Base-by-base conservation (phyloP, 371 early-diverging fungal species). In the Coemansia sp. region DNA sequence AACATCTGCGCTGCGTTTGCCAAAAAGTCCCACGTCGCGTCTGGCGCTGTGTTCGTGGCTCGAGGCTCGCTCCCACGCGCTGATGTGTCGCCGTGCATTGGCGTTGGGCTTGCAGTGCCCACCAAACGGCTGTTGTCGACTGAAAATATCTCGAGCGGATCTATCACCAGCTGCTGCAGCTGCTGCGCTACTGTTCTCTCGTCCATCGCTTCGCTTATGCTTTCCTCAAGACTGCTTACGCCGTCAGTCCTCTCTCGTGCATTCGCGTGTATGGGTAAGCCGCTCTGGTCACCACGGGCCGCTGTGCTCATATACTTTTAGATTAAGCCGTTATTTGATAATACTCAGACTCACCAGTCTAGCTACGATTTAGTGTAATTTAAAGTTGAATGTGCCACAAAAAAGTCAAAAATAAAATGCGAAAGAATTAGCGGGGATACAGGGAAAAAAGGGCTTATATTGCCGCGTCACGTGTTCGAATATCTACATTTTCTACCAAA, bases 1-100 rank as follows among this genome's bases (percentile, higher is more conserved):
- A 71, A 71, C 52, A 71, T 69, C 29, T 71, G 71, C 13, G 71
- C 71, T 0, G 71, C 70, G 24, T 71, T 71, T 7, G 69, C 47
- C 57, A 71, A 53, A 69, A 71, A 72, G 45, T 58, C 55, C 73
- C 73, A 72, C 0, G 61, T 64, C 16, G 69, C 69, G 11, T 57
- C 58, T 8, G 53, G n/a, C 27, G 34, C n/a, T 16, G n/a, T n/a
- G 29, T 27, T 27, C 3, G 8, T 10, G 10, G 34, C 8, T 34
- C 34, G 7, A 8, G 34, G 34, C 34, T 34, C 34, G 10, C 34
- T 34, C 34, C 10, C 34, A 10, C 34, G 34, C 31, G 31, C 31
- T 34, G 16, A 7, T 7, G 55, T 26, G 55, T 31, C 29, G 8
- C 26, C 29, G 8, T 14, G 56, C 8, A 27, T 56, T 14, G 34